A percentile compares a stretch with the other conserved stretches of the same genome.
phyloP scores from a whole-genome alignment of 2,329 filamentous ascomycete genomes.

The Tolypocladium nubicola region DNA sequence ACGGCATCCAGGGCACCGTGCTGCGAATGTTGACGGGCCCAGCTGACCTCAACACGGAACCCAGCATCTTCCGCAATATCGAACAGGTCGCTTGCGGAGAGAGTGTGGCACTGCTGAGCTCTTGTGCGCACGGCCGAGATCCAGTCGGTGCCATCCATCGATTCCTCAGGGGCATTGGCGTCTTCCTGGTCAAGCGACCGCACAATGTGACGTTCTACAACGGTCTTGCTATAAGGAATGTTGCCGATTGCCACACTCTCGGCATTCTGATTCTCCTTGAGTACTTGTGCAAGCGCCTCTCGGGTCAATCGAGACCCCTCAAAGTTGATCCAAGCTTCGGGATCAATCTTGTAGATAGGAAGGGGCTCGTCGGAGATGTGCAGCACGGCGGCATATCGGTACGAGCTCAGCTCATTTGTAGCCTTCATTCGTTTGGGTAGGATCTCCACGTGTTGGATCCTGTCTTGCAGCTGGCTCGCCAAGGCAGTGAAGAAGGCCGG shows the following conservation, averaged over 20 bases:
- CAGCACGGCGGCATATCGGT: conserved; percentile 16
- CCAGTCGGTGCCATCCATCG: not conserved
- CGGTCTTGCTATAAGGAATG: too few relatives aligned
- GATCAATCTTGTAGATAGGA: conserved; percentile 2
- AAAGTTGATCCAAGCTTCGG: conserved; percentile 11
- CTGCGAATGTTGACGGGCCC: conserved; percentile 27
- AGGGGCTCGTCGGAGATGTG: not conserved
- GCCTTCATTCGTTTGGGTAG: conserved; percentile 16
- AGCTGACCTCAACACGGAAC: conserved; percentile 34
- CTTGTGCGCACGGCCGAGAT: too few relatives aligned
- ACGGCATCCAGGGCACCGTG: conserved; percentile 15
- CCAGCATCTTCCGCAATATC: conserved; percentile 16
- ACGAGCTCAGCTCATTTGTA: conserved; percentile 17
- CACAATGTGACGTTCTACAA: too few relatives aligned
- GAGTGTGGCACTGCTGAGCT: too few relatives aligned
- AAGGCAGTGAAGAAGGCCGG: conserved; percentile 12
- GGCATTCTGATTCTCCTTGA: conserved; percentile 2
- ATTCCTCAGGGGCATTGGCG: not conserved
- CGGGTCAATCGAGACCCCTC: conserved; percentile 1
- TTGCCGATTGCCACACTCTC: too few relatives aligned
- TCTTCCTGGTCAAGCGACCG: not conserved
- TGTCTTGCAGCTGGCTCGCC: conserved; percentile 2
- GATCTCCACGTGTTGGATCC: conserved; percentile 15
- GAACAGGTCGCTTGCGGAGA: not conserved
- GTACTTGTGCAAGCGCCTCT: conserved; percentile 1